These are phyloP conservation scores for Phytophthora agathidicida DNA, from an alignment of 352 stramenopile genomes.

Conservation along the genomic window DNA sequence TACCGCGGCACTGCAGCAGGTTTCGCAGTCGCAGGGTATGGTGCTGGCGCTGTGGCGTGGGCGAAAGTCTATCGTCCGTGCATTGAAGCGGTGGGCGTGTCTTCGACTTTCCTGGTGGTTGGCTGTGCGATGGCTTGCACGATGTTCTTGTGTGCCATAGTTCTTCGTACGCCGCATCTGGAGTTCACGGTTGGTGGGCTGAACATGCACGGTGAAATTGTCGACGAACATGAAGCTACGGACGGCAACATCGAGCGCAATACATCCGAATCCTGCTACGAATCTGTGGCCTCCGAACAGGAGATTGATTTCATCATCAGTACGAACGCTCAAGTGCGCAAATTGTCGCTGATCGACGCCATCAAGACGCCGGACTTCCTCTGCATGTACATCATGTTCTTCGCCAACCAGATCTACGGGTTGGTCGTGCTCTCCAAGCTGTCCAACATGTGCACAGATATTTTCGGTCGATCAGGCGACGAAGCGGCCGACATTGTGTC, in stretches of 20 bases:
- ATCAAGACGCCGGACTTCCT: constrained; percentile 65
- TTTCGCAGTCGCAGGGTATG: constrained; percentile 65
- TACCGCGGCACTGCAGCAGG: constrained; percentile 63
- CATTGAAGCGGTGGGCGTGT: constrained; percentile 50
- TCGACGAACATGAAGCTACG: constrained; percentile 42
- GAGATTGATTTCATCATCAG: constrained; percentile 29
- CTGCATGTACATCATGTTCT: constrained; percentile 75
- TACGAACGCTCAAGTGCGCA: constrained; percentile 43
- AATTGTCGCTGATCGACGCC: constrained; percentile 52
- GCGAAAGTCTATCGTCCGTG: constrained; percentile 58
- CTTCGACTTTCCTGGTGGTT: constrained; percentile 53
- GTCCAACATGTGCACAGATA: constrained; percentile 52
- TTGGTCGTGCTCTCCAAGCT: constrained; percentile 71
- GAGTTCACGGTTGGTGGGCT: constrained; percentile 54
- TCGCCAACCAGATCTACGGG: constrained; percentile 59
- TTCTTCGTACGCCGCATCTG: constrained; percentile 50
- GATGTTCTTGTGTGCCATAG: constrained; percentile 48
- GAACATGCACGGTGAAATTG: constrained; percentile 63
- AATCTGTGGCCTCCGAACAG: no score
- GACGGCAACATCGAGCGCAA: constrained; percentile 15
- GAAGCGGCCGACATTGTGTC: constrained; percentile 51
- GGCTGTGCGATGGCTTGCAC: constrained; percentile 42
- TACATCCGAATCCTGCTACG: no score
- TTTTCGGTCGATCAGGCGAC: constrained; percentile 40
- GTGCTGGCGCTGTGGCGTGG: constrained; percentile 62